These are phyloP conservation scores for Agrocybe pediades DNA, from an alignment of 768 basidiomycete species.

Conservation along the genomic window DNA sequence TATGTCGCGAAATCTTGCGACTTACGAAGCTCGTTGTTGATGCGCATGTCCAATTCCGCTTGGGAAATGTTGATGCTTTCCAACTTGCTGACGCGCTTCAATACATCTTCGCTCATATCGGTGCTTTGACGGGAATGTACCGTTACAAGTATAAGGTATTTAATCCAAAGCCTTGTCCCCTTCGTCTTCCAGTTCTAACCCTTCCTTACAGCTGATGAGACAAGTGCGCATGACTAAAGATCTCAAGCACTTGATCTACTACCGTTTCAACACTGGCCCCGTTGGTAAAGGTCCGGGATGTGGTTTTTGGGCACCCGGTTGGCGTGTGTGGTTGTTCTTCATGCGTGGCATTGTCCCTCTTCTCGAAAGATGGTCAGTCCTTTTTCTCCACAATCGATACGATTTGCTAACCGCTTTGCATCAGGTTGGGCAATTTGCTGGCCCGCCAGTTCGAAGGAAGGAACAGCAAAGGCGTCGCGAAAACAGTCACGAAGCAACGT, in stretches of 20 bases:
- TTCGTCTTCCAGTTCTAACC: neutral
- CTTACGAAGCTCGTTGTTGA: slow-evolving; percentile 98
- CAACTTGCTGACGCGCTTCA: slow-evolving; percentile 98
- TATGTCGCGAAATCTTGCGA: slow-evolving; percentile 97
- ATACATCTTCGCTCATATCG: slow-evolving; percentile 97
- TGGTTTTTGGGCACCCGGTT: slow-evolving; percentile 99
- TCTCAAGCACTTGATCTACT: slow-evolving; percentile 96
- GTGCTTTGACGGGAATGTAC: slow-evolving; percentile 99
- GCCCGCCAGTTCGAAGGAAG: slow-evolving; percentile 98
- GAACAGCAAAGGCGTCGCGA: slow-evolving; percentile 94
- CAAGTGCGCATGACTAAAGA: slow-evolving; percentile 99
- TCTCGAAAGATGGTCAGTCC: slow-evolving; percentile 83
- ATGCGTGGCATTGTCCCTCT: slow-evolving; percentile 98
- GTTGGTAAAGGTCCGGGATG: slow-evolving; percentile 99
- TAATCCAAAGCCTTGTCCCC: neutral
- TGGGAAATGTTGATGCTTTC: slow-evolving; percentile 99
- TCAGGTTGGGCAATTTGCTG: slow-evolving; percentile 89
- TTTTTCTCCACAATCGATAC: neutral
- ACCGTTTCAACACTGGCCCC: slow-evolving; percentile 99
- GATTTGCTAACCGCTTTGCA: neutral
- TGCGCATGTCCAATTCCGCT: slow-evolving; percentile 97
- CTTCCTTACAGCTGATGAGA: slow-evolving; percentile 76
- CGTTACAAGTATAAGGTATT: slow-evolving; percentile 97
- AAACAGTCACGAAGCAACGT: slow-evolving; percentile 98
- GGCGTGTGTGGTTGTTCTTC: slow-evolving; percentile 99